Evolutionary conservation across 2,329 filamentous ascomycete genomes (phyloP).

Genomic region (Aspergillus pseudoglaucus): DNA sequence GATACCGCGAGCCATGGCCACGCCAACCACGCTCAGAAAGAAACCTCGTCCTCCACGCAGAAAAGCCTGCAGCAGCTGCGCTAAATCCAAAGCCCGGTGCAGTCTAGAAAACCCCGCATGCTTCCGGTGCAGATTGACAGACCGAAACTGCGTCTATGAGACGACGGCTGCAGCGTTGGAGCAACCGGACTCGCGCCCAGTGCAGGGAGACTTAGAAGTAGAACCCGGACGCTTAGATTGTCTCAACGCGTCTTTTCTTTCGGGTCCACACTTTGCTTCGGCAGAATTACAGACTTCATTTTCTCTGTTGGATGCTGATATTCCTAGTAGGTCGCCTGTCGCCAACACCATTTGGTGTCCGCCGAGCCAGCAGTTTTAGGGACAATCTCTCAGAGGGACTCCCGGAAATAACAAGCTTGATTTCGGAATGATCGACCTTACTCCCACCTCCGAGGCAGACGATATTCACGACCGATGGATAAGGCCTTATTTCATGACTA

Average conservation of each 20-base stretch:
- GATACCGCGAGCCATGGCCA: no score
- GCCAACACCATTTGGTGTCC: no score
- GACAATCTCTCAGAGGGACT: no score
- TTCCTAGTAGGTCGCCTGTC: no score
- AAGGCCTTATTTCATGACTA: not conserved
- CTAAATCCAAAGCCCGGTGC: conserved; percentile 14
- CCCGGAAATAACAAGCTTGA: not conserved
- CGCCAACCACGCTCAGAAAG: no score
- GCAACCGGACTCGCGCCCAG: not conserved
- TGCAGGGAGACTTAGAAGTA: no score
- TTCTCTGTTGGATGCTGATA: no score
- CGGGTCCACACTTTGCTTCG: no score
- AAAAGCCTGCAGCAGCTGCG: conserved; percentile 13
- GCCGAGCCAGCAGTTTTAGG: no score
- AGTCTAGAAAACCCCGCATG: conserved; percentile 12
- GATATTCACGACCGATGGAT: not conserved
- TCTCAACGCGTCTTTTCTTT: no score
- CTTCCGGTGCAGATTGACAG: conserved; percentile 10
- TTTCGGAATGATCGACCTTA: not conserved
- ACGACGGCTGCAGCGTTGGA: conserved; percentile 5
- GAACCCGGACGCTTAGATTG: no score
- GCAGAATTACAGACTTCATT: no score
- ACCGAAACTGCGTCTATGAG: conserved; percentile 11
- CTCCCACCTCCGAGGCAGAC: not conserved
- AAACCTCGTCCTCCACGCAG: conserved; percentile 8